Evolutionary conservation across 2,329 filamentous ascomycete species (phyloP), one percentile per base, ranked within the genome.

Genomic region (Hypoxylon sp.): DNA sequence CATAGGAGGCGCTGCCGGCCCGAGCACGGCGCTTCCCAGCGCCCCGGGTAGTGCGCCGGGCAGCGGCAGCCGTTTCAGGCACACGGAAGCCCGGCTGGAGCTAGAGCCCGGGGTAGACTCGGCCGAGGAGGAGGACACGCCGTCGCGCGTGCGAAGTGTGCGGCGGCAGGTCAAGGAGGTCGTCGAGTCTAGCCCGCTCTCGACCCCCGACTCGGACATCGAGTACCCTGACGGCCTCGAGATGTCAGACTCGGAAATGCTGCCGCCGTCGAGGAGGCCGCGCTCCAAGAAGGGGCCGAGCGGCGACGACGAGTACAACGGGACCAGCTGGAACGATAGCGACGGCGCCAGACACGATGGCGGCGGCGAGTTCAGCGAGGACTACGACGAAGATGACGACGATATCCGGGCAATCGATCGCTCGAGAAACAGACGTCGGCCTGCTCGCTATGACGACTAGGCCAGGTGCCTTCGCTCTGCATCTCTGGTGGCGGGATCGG

Each of bases 371-470:
- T 63, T 64, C 10, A 65, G 57, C 47, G 68, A 68, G 17, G 61
- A 63, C n/a, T 62, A 59, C 23, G 59, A 54, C 6, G 53, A 59
- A 24, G 56, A 63, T 9, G 68, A 69, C 13, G 68, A 69, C 17
- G 68, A 69, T 15, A 50, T 47, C 2, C 15, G 43, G 24, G 60
- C 67, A 4, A 50, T 64, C 7, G 61, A 68, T 31, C 67, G 65
- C 31, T 58, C 63, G 17, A 60, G 67, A 2, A 59, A 51, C 17
- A 63, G 67, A 53, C 63, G 67, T 18, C 65, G 59, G 29, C 70
- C 70, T 4, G 69, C 69, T 41, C 61, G 70, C 50, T 73, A 71
- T 47, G 64, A 67, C 15, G 70, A 71, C 47, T 72, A 67, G 43
- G 47, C 37, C 17, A 41, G 23, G n/a, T 48, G 9, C 24, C 18